Percentiles rank a stretch among this genome's conserved stretches.
These are phyloP conservation scores for Malus hybrid DNA, from an alignment of 331 rosid species.

Conservation along the genomic window DNA sequence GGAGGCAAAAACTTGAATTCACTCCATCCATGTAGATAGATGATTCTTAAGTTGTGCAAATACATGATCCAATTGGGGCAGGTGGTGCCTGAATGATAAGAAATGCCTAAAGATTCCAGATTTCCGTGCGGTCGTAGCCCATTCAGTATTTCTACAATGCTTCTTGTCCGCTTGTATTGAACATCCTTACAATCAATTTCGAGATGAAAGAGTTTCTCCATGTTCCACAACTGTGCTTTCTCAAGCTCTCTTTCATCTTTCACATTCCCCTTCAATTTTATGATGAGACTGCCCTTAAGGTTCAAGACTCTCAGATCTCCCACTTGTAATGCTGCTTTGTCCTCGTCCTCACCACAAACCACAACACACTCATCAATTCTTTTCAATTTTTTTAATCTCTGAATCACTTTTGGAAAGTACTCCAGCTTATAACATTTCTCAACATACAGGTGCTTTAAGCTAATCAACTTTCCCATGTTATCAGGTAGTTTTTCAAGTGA, in stretches of 20 bases:
- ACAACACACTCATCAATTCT: background rate
- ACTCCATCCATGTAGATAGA: accelerated
- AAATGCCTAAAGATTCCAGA: too few species aligned
- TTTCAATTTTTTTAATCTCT: background rate
- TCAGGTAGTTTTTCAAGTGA: too few species aligned
- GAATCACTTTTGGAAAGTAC: background rate
- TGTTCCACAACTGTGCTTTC: background rate
- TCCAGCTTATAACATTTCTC: accelerated
- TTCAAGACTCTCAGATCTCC: background rate
- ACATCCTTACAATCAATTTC: accelerated
- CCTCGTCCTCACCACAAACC: background rate
- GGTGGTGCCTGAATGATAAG: too few species aligned
- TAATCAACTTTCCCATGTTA: too few species aligned
- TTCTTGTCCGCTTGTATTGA: background rate
- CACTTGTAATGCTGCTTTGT: background rate
- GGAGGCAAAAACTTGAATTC: too few species aligned
- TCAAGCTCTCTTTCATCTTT: background rate
- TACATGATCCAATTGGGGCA: too few species aligned
- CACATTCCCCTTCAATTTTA: background rate
- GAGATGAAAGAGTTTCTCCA: too few species aligned
- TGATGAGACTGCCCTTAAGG: background rate
- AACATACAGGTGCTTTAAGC: background rate
- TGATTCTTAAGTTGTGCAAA: too few species aligned
- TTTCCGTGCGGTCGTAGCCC: too few species aligned
- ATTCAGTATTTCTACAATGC: background rate